phyloP scores from a whole-genome alignment of 2,329 filamentous ascomycete genomes.

The Coccinonectria pachysandricola region DNA sequence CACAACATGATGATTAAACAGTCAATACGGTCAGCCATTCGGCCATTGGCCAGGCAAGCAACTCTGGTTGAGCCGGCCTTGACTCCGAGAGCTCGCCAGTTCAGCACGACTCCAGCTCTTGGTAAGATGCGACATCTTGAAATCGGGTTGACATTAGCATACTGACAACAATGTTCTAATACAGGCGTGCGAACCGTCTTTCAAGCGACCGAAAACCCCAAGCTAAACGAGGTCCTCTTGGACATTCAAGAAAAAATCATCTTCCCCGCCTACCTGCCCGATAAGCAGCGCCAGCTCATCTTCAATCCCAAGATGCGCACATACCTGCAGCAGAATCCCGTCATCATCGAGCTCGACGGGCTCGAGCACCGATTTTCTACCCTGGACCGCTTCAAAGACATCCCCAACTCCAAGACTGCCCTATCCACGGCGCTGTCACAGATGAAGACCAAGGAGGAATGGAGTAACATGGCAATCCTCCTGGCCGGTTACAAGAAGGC shows the following conservation, averaged over 20 bases:
- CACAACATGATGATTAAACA: conserved; percentile 10
- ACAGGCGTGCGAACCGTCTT: conserved; percentile 34
- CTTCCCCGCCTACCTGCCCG: conserved; percentile 48
- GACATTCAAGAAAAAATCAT: conserved; percentile 49
- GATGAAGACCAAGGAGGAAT: conserved; percentile 42
- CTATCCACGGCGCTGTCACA: conserved; percentile 27
- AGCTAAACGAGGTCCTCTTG: conserved; percentile 43
- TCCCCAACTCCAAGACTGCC: conserved; percentile 32
- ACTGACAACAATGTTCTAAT: too few relatives aligned
- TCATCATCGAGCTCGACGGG: conserved; percentile 48
- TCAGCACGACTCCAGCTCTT: conserved; percentile 21
- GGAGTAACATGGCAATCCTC: conserved; percentile 40
- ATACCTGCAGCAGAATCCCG: conserved; percentile 42
- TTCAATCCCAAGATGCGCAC: conserved; percentile 36
- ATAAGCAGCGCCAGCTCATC: conserved; percentile 42
- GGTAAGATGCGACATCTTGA: conserved; percentile 19
- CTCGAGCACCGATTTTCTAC: conserved; percentile 42
- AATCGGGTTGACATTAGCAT: too few relatives aligned
- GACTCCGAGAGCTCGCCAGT: conserved; percentile 10
- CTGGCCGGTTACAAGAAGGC: conserved; percentile 40
- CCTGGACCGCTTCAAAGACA: conserved; percentile 30
- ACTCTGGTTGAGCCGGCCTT: conserved; percentile 4
- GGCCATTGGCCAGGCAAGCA: conserved; percentile 13
- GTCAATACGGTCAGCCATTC: conserved; percentile 16
- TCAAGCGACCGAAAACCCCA: conserved; percentile 37